Evolutionary conservation across 1,284 basidiomycete species (phyloP).

Genomic region (Omphalotus olearius): DNA sequence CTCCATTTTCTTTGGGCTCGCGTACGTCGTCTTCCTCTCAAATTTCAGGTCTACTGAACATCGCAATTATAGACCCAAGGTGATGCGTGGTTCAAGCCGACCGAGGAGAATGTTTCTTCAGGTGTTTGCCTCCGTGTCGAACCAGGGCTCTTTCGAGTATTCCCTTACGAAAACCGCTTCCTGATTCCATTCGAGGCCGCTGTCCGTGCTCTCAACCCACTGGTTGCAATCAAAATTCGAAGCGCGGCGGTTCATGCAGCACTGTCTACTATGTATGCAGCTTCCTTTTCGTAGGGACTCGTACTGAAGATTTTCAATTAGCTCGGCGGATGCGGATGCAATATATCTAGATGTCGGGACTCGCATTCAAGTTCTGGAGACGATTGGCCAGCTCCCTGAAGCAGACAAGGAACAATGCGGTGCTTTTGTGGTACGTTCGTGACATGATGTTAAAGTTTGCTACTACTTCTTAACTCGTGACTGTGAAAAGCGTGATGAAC

Average conservation of each 20-base stretch:
- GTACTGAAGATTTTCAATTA: constrained; percentile 22
- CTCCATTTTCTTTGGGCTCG: constrained; percentile 61
- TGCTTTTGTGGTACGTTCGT: constrained; percentile 66
- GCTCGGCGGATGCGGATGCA: constrained; percentile 45
- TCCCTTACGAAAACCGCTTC: constrained; percentile 62
- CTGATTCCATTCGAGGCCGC: constrained; percentile 68
- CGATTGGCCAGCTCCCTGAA: constrained; percentile 54
- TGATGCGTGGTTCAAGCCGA: constrained; percentile 74
- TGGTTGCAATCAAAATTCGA: constrained; percentile 76
- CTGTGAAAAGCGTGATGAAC: constrained; percentile 57
- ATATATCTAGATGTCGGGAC: constrained; percentile 55
- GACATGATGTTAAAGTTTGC: background rate
- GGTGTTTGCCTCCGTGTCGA: constrained; percentile 69
- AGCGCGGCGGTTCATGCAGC: constrained; percentile 81
- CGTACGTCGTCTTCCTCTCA: constrained; percentile 25
- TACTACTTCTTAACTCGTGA: too few relatives aligned
- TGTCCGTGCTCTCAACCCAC: constrained; percentile 67
- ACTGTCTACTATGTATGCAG: constrained; percentile 58
- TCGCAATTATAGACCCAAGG: constrained; percentile 49
- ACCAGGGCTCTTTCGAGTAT: constrained; percentile 55
- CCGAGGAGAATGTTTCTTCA: constrained; percentile 64
- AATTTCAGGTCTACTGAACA: background rate
- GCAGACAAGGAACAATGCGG: constrained; percentile 82
- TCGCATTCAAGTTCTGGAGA: constrained; percentile 65
- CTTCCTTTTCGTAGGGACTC: background rate